Evolutionary conservation across 768 basidiomycete genomes (phyloP), one percentile per base, ranked within the genome.

Genomic region (Podaxis sp.): DNA sequence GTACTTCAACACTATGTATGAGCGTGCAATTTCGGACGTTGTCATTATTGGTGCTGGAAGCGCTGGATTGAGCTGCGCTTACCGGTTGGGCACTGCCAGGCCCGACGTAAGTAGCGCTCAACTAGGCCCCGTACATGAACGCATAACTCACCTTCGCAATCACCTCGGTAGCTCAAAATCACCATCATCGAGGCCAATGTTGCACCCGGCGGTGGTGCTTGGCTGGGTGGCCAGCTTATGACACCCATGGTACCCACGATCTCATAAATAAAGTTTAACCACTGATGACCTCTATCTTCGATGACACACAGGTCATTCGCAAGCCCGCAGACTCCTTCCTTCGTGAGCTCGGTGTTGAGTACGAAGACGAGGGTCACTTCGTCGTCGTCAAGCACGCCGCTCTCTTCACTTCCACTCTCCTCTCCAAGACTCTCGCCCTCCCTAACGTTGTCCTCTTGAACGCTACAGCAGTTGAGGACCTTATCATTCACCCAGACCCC

Each of bases 341-440:
- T 51, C 76, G 78, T 13, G 86, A 88, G 72, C 72, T 92, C 55
- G 88, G 85, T 26, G 84, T 93, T 22, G 83, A 86, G 1, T 92
- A 86, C 72, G 90, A 92, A 66, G 91, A 92, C 71, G 90, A 92
- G 72, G 90, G 89, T 59, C 65, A 80, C 30, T 92, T 87, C 69
- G 89, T 91, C 64, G 86, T 93, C 65, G 90, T 93, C 67, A 90
- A 90, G 71, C 90, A 92, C 67, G 89, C 90, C 0, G 90, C 90
- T 0, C 78, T 92, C 64, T 92, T 92, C 80, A 93, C 90, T 2
- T 86, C 89, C 13, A 92, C 90, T 1, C 73, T 92, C 52, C 77
- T 93, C 40, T 87, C 88, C 61, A 83, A 84, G 52, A 88, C 90
- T 59, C 83, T 91, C 63, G 80, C 86, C 12, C 75, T 87, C 67